Base-by-base conservation (phyloP, 1,284 basidiomycete genomes). In the Fomitopsis betulina region DNA sequence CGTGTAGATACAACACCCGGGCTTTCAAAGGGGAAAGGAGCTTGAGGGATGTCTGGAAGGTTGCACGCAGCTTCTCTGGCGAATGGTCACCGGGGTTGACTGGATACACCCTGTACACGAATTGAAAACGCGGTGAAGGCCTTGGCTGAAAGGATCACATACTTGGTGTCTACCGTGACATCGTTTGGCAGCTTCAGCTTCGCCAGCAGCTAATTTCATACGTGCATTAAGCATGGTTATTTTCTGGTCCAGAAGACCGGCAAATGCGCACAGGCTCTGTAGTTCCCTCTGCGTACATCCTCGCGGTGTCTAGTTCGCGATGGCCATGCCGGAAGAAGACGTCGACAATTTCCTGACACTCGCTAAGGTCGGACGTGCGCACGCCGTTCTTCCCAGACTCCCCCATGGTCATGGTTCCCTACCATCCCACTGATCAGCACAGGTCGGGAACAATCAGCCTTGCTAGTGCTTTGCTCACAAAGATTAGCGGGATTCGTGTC, bases 321-420 rank as follows among this genome's bases (percentile, higher is more conserved):
- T 79, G 71, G 2, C 79, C 78, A 53, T 76, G 64, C 10, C 64
- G 63, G 57, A 79, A 72, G 69, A 79, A 81, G 5, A 73, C 63
- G 52, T 83, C 74, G 54, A 84, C 61, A 54, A 83, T 76, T 55
- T 75, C 72, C 62, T 81, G 78, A 58, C 74, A 76, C 45, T 76
- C 71, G 2, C 66, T 63, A 40, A 70, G 56, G 30, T 76, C 74
- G 5, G 71, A 66, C 15, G 70, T 77, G 32, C 79, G 73, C 8
- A 76, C 75, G 19, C 75, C 77, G 39, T 73, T 74, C 65, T 72
- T 79, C 4, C 78, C 79, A 9, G 75, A 60, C 17, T 67, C 70
- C 19, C 81, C 80, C 50, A 82, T 65, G 17, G 78, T 80, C 79
- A 81, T 80, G 4, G 81, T 79, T 3, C 80, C 80, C 79, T 79